Base-by-base conservation (phyloP, 306 rosid species). In the Spatholobus suberectus region DNA sequence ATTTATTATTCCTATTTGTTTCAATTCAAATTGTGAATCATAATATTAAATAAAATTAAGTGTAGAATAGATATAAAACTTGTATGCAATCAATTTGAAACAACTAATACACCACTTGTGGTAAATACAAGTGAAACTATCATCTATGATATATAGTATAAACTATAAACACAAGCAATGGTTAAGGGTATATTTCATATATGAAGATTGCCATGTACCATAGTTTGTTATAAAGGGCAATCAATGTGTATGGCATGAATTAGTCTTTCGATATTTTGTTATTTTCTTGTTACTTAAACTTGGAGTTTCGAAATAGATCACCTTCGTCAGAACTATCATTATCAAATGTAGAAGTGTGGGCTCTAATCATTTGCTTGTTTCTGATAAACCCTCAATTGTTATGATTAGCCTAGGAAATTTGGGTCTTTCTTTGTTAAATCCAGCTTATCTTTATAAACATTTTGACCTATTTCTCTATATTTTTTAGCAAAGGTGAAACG, bases 121-220 rank as follows among this genome's bases (percentile, higher is more conserved):
- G 54, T 10, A 47, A 49, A 63, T 20, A 6, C 40, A 24, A 11
- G 71, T 40, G 17, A 32, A 51, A 26, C 26, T 73, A 1, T 62
- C 34, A 5, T 81, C 38, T 58, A 46, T 9, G 51, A 71, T 61
- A 51, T 74, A 7, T 65, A 41, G 49, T n/a, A 40, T 74, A 13
- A 74, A 51, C 75, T 63, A 20, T 29, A 44, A 58, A 57, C 35
- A 13, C 51, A 35, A 49, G 44, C 46, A 66, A 29, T 75, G 62
- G 20, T 10, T 40, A 51, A 2, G 68, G 46, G 91, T 59, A 44
- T 71, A 80, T 58, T 21, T 59, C 24, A 24, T 43, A 32, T 9
- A 47, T 35, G 63, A 37, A 61, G 41, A 24, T 10, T 61, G 58
- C 3, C 40, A 76, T 43, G 43, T 27, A 29, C 38, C 34, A 3